Conservation (phyloP, 805 yeast species). For the Blastobotrys peoriensis region DNA sequence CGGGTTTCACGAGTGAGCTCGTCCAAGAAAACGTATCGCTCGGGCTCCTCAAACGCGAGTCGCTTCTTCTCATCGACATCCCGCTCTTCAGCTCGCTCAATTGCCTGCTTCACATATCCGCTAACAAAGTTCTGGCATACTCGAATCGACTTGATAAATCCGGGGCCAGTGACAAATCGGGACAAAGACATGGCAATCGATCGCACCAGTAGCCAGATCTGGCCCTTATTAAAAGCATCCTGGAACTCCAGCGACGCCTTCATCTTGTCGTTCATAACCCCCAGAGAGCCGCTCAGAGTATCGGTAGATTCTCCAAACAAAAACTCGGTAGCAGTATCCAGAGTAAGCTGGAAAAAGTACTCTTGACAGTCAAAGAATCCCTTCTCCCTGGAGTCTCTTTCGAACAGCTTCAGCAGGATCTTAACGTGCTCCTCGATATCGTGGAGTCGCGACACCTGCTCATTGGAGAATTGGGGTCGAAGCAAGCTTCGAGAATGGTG, state of each 20-base stretch:
- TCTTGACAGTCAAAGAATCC: conserved; percentile 15
- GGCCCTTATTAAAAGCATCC: conserved; percentile 13
- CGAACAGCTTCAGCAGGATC: conserved; percentile 14
- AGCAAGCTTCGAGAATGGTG: conserved; percentile 32
- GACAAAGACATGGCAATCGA: conserved; percentile 20
- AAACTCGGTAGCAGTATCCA: conserved; percentile 32
- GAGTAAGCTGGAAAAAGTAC: conserved; percentile 27
- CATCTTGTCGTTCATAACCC: conserved; percentile 10
- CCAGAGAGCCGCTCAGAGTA: conserved; percentile 23
- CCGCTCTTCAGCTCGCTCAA: conserved; percentile 19
- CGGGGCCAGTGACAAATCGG: conserved; percentile 15
- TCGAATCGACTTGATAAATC: conserved; percentile 30
- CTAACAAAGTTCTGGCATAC: conserved; percentile 34
- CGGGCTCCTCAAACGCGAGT: conserved; percentile 21
- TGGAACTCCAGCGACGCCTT: conserved; percentile 7
- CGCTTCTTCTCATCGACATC: conserved; percentile 5
- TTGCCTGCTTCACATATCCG: conserved; percentile 36
- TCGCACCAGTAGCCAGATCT: conserved; percentile 3
- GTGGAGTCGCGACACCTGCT: conserved; percentile 28
- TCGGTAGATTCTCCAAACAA: conserved; percentile 29
- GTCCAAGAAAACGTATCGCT: conserved; percentile 41
- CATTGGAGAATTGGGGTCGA: conserved; percentile 32
- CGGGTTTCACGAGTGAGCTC: conserved; percentile 43
- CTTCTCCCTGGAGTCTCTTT: not conserved
- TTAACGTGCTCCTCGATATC: conserved; percentile 26